Evolutionary conservation across 768 basidiomycete genomes (phyloP), one percentile per base, ranked within the genome.

Genomic region (Xerocomellus chrysenteron): DNA sequence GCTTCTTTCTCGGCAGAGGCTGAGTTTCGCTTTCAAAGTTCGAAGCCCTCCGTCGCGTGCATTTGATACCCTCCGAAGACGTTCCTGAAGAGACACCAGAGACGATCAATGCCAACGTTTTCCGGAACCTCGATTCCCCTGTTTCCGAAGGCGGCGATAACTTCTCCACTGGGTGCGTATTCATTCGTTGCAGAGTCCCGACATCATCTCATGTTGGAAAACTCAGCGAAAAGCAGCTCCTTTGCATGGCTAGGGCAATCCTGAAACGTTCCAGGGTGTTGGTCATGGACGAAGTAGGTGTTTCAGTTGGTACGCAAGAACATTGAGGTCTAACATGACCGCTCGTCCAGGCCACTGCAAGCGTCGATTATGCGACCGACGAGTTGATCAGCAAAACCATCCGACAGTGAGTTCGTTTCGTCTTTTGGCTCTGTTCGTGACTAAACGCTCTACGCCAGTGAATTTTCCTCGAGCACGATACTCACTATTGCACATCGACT

Each of bases 141-240:
- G 88, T 92, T 3, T 86, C 87, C 1, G 92, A 94, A 74, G 90
- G 88, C 2, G 91, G 90, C 17, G 93, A 95, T 19, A 95, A 94
- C 74, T 94, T 94, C 68, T 92, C 89, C 0, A 88, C 89, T 8
- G 90, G 89, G 87, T 88, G 55, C 45, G 78, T 67, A 2, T 50
- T 42, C 50, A 2, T 48, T 39, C 11, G n/a, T 33, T 30, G n/a
- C 9, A 16, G 21, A 44, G 12, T 24, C 19, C 14, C 6, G 16
- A 35, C 32, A 9, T 17, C 24, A 26, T 41, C 51, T 68, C 41
- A 63, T 19, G 30, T 39, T 10, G 19, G 33, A 8, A 8, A 12
- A 51, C 54, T 12, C 43, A 85, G 86, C 33, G 88, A 92, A 73
- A 92, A 90, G 64, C 91, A 93, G 69, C 71, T 93, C n/a, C 76